Evolutionary conservation across 169 alveolate genomes (phyloP).

Genomic region (Eimeria acervulina): DNA sequence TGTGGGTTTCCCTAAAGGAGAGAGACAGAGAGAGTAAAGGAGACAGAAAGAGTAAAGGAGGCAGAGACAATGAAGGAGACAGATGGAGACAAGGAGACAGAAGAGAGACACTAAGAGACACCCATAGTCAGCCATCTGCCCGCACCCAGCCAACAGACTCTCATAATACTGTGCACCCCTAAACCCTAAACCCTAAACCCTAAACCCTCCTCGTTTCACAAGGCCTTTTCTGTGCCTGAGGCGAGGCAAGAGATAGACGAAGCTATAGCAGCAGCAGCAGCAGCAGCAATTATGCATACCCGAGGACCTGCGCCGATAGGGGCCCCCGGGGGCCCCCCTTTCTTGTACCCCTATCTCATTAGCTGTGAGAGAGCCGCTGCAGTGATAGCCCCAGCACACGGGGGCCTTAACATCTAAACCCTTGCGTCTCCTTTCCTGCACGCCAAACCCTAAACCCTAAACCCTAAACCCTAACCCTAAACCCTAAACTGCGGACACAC

Average conservation of each 20-base stretch:
- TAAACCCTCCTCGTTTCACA: too few relatives aligned
- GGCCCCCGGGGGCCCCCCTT: background rate
- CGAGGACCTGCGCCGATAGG: background rate
- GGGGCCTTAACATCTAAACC: background rate
- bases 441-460: slow-evolving; percentile 21
- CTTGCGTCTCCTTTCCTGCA: slow-evolving; percentile 20
- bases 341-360: background rate
- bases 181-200: background rate
- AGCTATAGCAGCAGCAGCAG: slow-evolving; percentile 7
- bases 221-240: too few relatives aligned
- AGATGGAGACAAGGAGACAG: background rate
- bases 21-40: too few relatives aligned
- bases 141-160: background rate
- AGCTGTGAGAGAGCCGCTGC: slow-evolving; percentile 12
- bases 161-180: background rate
- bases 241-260: too few relatives aligned
- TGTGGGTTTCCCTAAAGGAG: background rate
- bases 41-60: too few relatives aligned
- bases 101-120: background rate
- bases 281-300: background rate
- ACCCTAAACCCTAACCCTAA: slow-evolving; percentile 34
- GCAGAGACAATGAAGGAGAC: background rate
- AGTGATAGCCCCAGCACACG: slow-evolving; percentile 41
- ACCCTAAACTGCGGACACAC: background rate
- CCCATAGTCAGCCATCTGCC: background rate